phyloP scores from a whole-genome alignment of 2,329 filamentous ascomycete species.

The Aspergillus puulaauensis region DNA sequence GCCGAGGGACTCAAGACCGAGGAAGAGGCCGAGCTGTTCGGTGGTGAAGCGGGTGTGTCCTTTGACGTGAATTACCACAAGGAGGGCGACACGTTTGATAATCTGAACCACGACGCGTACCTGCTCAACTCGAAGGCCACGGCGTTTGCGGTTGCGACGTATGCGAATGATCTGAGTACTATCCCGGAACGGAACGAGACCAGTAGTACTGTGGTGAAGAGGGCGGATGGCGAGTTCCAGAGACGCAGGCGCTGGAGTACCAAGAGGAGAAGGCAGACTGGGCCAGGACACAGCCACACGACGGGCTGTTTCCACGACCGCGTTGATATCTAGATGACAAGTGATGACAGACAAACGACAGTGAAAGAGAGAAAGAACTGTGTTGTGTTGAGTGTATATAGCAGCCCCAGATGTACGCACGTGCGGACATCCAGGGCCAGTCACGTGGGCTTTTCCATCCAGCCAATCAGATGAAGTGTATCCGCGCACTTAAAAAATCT shows the following conservation, averaged over 20 bases:
- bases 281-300: slow-evolving; percentile 17
- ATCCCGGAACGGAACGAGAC: slow-evolving; percentile 20
- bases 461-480: too few relatives aligned
- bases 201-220: not conserved
- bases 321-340: not conserved
- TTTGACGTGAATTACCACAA: slow-evolving; percentile 59
- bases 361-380: too few relatives aligned
- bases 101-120: slow-evolving; percentile 46
- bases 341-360: too few relatives aligned
- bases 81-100: slow-evolving; percentile 52
- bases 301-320: slow-evolving; percentile 18
- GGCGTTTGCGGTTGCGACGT: slow-evolving; percentile 28
- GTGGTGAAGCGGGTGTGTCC: slow-evolving; percentile 60
- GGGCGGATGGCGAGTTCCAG: not conserved
- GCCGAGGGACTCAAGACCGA: slow-evolving; percentile 74
- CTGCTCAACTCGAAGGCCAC: slow-evolving; percentile 27
- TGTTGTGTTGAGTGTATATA: too few relatives aligned
- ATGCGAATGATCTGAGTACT: slow-evolving; percentile 22
- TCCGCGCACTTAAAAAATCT: too few relatives aligned
- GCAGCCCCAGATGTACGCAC: too few relatives aligned
- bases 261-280: not conserved
- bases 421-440: too few relatives aligned
- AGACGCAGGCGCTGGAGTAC: not conserved
- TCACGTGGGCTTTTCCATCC: too few relatives aligned
- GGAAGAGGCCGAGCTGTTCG: slow-evolving; percentile 65